These are phyloP conservation scores for Mucor velutinosus DNA, from an alignment of 371 early-diverging fungal genomes.

Conservation along the genomic window DNA sequence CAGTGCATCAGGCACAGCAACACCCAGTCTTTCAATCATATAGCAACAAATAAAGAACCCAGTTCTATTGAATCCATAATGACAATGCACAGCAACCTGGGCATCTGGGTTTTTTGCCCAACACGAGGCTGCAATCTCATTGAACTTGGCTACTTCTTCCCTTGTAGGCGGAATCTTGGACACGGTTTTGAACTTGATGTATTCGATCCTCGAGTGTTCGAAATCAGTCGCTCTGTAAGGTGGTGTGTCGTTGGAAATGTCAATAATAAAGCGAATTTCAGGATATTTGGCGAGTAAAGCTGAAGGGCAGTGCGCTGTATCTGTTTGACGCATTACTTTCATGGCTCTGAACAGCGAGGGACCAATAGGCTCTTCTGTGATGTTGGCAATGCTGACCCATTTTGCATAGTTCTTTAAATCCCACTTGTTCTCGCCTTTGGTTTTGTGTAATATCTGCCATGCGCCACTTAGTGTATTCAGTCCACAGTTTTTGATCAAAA, in stretches of 20 bases:
- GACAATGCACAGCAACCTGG: conserved; percentile 76
- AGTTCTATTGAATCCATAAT: conserved; percentile 75
- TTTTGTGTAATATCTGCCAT: conserved; percentile 63
- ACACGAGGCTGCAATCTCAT: conserved; percentile 49
- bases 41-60: conserved; percentile 75
- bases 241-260: conserved; percentile 60
- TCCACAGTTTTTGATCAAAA: conserved; percentile 66
- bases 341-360: conserved; percentile 60
- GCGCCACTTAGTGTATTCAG: conserved; percentile 60
- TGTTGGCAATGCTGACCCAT: conserved; percentile 62
- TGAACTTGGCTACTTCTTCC: conserved; percentile 62
- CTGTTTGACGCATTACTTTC: conserved; percentile 72
- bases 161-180: conserved; percentile 70
- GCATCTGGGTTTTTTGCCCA: conserved; percentile 63
- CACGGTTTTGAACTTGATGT: conserved; percentile 66
- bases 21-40: conserved; percentile 61
- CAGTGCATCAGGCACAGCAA: conserved; percentile 63
- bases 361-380: conserved; percentile 54
- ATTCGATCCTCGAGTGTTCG: conserved; percentile 58
- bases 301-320: conserved; percentile 63
- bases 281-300: conserved; percentile 64
- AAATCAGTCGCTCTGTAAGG: conserved; percentile 68
- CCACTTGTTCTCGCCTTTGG: conserved; percentile 69
- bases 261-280: conserved; percentile 61
- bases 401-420: conserved; percentile 69